A percentile compares a stretch with the other conserved stretches of the same genome.
Conservation (phyloP, 2,329 filamentous ascomycete genomes). For the Cladorrhinum sp. region DNA sequence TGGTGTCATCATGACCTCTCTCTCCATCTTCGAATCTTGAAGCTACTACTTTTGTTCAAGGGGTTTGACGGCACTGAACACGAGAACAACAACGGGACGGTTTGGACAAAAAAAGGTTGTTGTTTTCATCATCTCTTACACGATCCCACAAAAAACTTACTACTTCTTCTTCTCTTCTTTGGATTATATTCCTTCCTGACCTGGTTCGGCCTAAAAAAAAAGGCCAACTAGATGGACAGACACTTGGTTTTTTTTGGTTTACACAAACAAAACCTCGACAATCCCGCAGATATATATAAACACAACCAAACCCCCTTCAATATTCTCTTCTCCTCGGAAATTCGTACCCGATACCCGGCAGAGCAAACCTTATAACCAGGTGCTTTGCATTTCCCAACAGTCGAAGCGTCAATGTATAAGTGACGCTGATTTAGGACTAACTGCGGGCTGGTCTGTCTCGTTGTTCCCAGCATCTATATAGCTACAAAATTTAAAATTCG, state of each 20-base stretch:
- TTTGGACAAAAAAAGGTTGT: no score
- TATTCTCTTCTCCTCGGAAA: not conserved
- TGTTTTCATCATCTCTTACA: no score
- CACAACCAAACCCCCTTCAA: not conserved
- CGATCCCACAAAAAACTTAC: no score
- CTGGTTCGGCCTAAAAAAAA: not conserved
- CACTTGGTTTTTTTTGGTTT: constrained; percentile 7
- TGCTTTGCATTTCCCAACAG: not conserved
- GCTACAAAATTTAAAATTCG: not conserved
- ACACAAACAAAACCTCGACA: not conserved
- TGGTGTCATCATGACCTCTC: no score
- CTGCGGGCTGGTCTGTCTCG: constrained; percentile 11
- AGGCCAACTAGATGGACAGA: not conserved
- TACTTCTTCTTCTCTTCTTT: not conserved
- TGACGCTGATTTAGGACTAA: not conserved
- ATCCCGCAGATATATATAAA: not conserved
- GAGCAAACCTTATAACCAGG: not conserved
- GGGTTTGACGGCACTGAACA: no score
- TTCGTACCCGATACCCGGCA: not conserved
- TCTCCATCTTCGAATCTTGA: no score
- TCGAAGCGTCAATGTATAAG: not conserved
- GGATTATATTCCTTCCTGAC: constrained; percentile 1
- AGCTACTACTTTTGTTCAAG: no score
- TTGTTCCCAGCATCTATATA: not conserved
- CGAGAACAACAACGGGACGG: no score